Evolutionary conservation across 805 yeast genomes (phyloP), one percentile per base, ranked within the genome.

Genomic region (Zygoascus bituminiphila): DNA sequence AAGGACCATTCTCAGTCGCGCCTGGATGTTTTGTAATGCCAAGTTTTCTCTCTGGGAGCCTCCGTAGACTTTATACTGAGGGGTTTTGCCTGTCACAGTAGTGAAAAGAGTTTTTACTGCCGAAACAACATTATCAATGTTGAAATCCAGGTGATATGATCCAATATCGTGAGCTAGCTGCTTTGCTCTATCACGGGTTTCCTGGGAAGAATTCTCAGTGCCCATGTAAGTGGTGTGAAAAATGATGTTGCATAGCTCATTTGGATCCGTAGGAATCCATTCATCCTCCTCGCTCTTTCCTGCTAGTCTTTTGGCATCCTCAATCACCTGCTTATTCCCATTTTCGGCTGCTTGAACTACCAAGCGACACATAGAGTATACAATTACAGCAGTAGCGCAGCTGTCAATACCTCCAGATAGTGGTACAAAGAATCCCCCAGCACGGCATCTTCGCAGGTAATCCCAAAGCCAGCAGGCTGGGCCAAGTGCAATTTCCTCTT

Each of bases 401-500:
- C 95, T 85, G 63, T 93, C 99, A 54, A 93, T 91, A 44, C 99
- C 99, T 17, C 99, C 99, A 64, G 95, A 84, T 44, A 93, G 71
- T 0, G 99, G 98, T 42, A 93, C 71, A 66, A 93, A 94, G 63
- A 75, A 93, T 0, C 99, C 99, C 0, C 88, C 87, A 45, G 93
- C 85, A 55, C 78, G 79, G 57, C 95, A 87, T 54, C 99, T 77
- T 64, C 99, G 78, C 50, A 93, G 73, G 61, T 93, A 93, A 65
- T 93, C 99, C 99, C 99, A 93, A 54, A 93, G 67, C 99, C 99
- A 93, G 65, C 98, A 93, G 0, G 99, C 98, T 0, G 99, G 99
- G 0, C 99, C 99, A 40, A 86, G 71, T 0, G 98, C 97, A 55
- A 93, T 91, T 66, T 93, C 99, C 67, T 93, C 97, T 60, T 89